Base-by-base conservation (phyloP, 2,329 filamentous ascomycete species). In the Diaporthe vaccinii region DNA sequence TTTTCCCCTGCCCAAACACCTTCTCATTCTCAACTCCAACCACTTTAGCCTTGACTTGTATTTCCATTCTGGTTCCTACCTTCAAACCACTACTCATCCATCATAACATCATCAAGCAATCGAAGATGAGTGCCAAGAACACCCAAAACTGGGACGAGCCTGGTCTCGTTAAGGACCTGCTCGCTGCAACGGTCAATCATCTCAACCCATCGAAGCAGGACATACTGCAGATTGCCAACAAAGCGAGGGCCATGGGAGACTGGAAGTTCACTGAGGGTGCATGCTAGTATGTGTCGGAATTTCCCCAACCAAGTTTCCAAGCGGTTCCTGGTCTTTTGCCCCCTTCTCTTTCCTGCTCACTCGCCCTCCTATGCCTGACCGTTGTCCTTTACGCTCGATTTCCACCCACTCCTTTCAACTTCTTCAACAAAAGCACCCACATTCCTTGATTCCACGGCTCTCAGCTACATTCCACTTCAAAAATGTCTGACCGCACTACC, bases 101-200 rank as follows among this genome's bases (percentile, higher is more conserved):
- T 53, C 28, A 46, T 25, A 7, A 31, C 58, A 59, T 49, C 17
- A 57, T 34, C 62, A 61, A 39, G 34, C 49, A 4, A 34, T 10
- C n/a, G 49, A 55, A 69, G 31, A 75, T 59, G 58, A 46, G 46
- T 41, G 2, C 65, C 15, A 53, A 25, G 73, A 20, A 49, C 49
- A 71, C 15, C 17, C 72, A 79, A 78, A 82, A 80, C 46, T 89
- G 87, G 87, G 84, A 84, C 39, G 79, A 75, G 0, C 76, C 82
- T 7, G 80, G 81, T 12, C 82, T 84, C 25, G 86, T 89, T 61
- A 80, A 86, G 75, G 85, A 86, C 55, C 84, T 89, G 57, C 82
- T 89, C 49, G 74, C 85, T 9, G 83, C 83, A 39, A 75, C 89
- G 34, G 79, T 86, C n/a, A 81, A 83, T 36, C 80, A 83, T 9